These are phyloP conservation scores for Lipomyces starkeyi DNA, from an alignment of 805 yeast genomes.

Conservation along the genomic window DNA sequence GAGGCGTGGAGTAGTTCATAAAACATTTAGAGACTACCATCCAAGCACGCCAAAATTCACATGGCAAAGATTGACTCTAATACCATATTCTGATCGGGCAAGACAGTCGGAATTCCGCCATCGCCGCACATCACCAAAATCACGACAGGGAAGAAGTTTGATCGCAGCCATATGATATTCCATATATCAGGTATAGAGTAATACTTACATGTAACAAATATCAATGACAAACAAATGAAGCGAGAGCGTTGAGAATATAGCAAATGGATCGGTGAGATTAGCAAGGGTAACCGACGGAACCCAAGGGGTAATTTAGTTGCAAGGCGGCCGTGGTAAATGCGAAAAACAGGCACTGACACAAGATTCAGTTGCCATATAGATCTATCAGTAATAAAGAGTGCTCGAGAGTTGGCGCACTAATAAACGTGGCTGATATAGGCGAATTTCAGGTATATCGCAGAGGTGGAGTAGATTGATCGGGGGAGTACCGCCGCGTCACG, in stretches of 20 bases:
- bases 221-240: neutral
- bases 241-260: neutral
- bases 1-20: neutral
- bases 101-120: neutral
- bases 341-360: slow-evolving; percentile 8
- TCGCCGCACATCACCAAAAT: neutral
- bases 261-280: neutral
- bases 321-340: slow-evolving; percentile 12
- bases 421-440: neutral
- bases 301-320: neutral
- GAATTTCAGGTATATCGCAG: too few relatives aligned
- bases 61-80: neutral
- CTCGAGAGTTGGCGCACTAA: neutral
- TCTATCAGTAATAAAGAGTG: neutral
- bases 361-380: slow-evolving; percentile 2
- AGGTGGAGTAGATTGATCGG: neutral
- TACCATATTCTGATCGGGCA: neutral
- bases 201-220: neutral
- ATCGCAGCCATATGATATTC: neutral
- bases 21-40: neutral
- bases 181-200: neutral
- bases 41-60: neutral
- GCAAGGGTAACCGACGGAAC: neutral
- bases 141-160: neutral
- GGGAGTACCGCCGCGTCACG: neutral